A percentile compares a stretch with the other conserved stretches of the same genome.
These are phyloP conservation scores for Tulasnella sp. DNA, from an alignment of 768 basidiomycete genomes.

Conservation along the genomic window DNA sequence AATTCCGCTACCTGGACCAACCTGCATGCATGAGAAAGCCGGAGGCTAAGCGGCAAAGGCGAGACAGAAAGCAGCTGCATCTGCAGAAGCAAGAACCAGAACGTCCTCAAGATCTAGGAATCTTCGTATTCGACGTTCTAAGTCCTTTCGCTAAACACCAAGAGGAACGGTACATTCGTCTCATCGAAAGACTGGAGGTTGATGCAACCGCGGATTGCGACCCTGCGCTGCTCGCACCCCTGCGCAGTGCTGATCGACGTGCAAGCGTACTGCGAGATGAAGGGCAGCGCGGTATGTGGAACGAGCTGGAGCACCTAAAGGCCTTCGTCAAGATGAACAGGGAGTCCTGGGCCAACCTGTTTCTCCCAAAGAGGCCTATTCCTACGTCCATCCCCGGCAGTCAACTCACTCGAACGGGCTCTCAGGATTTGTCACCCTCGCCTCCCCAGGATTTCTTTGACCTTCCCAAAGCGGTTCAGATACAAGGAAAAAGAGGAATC, in stretches of 20 bases:
- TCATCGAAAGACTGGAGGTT: conserved; percentile 15
- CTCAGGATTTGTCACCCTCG: background rate
- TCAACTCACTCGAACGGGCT: background rate
- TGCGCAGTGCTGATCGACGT: conserved; percentile 44
- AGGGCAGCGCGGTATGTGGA: conserved; percentile 38
- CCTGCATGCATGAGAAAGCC: conserved; percentile 37
- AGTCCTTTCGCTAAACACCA: conserved; percentile 34
- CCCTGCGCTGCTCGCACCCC: conserved; percentile 46
- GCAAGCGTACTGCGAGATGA: conserved; percentile 34
- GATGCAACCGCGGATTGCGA: conserved; percentile 36
- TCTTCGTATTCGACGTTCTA: conserved; percentile 40
- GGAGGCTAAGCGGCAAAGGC: background rate
- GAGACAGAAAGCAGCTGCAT: background rate
- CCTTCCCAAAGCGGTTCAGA: conserved; percentile 48
- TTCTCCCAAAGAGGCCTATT: background rate
- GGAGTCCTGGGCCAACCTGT: conserved; percentile 17
- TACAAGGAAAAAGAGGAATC: conserved; percentile 55
- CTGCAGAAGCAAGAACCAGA: background rate
- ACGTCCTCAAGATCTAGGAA: background rate
- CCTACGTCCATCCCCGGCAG: background rate
- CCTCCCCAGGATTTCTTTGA: conserved; percentile 22
- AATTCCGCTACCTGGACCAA: conserved; percentile 31
- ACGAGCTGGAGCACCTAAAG: conserved; percentile 49
- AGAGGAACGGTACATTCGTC: background rate
- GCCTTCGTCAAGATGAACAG: conserved; percentile 46